A percentile compares a stretch with the other conserved stretches of the same genome.
Conservation (phyloP, 257 asterid genomes). For the Solanum appendiculatum region DNA sequence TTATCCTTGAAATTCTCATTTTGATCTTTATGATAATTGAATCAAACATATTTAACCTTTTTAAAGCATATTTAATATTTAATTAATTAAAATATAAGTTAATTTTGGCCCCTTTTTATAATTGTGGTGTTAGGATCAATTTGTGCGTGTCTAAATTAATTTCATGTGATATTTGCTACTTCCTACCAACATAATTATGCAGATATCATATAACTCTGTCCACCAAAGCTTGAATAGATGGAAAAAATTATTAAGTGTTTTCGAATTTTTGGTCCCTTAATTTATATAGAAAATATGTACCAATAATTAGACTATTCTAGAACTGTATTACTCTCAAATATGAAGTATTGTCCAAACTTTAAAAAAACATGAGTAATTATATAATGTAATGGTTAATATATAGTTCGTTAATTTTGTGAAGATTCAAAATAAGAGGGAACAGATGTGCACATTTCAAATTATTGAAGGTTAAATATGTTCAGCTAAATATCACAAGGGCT, state of each 20-base stretch:
- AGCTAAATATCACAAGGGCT: background rate
- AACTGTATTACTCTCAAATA: background rate
- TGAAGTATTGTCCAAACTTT: background rate
- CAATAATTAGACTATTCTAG: background rate
- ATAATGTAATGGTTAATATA: background rate
- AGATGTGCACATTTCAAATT: background rate
- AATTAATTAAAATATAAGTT: background rate
- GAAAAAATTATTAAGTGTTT: background rate
- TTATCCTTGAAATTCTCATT: background rate
- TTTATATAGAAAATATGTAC: background rate
- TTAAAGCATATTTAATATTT: background rate
- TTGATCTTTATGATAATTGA: background rate
- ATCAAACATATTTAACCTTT: background rate
- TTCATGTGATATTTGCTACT: background rate
- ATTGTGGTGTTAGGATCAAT: background rate
- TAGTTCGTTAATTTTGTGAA: background rate
- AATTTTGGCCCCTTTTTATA: background rate
- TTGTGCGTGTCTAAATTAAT: background rate
- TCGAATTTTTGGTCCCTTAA: background rate
- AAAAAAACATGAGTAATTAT: background rate
- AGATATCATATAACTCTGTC: background rate
- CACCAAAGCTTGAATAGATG: background rate
- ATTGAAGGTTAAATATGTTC: background rate
- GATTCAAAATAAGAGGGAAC: background rate
- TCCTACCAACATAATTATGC: background rate